Percentiles rank a stretch among this genome's conserved stretches.
Conservation (phyloP, 352 stramenopile species). For the Globisporangium acanthophoron region DNA sequence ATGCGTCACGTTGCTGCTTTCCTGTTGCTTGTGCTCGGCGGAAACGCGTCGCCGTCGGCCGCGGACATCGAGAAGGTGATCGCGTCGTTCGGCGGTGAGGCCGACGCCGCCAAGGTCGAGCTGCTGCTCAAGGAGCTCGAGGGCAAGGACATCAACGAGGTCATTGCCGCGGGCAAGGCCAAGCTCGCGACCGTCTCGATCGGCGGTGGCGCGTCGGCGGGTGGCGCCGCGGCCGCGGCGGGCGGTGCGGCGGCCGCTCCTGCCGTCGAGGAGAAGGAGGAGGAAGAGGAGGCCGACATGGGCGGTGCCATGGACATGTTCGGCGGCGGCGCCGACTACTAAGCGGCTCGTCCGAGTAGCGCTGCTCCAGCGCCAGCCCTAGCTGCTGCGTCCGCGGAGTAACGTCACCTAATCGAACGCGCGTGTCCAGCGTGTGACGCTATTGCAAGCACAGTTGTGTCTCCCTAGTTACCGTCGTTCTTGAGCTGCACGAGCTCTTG, state of each 20-base stretch:
- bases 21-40: constrained; percentile 82
- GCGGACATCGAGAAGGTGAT: constrained; percentile 85
- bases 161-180: constrained; percentile 77
- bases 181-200: constrained; percentile 83
- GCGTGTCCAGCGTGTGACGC: constrained; percentile 33
- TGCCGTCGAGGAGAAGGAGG: constrained; percentile 51
- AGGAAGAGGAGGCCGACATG: constrained; percentile 80
- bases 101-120: constrained; percentile 75
- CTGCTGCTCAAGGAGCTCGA: constrained; percentile 84
- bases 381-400: constrained; percentile 17
- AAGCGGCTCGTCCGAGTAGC: constrained; percentile 21
- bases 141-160: constrained; percentile 86
- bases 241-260: constrained; percentile 29
- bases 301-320: constrained; percentile 84
- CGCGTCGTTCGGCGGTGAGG: constrained; percentile 74
- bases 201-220: constrained; percentile 37
- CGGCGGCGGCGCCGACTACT: constrained; percentile 78
- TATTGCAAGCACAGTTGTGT: constrained; percentile 25
- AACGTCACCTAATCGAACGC: constrained; percentile 50
- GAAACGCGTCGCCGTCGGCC: constrained; percentile 70
- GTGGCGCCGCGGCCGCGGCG: constrained; percentile 28
- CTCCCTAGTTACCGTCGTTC: constrained; percentile 1
- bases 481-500: not conserved
- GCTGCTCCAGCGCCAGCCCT: constrained; percentile 4
- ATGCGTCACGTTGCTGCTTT: constrained; percentile 92